Evolutionary conservation across 1,139 yeast species (phyloP).

Genomic region (Arxiozyma slooffiae): DNA sequence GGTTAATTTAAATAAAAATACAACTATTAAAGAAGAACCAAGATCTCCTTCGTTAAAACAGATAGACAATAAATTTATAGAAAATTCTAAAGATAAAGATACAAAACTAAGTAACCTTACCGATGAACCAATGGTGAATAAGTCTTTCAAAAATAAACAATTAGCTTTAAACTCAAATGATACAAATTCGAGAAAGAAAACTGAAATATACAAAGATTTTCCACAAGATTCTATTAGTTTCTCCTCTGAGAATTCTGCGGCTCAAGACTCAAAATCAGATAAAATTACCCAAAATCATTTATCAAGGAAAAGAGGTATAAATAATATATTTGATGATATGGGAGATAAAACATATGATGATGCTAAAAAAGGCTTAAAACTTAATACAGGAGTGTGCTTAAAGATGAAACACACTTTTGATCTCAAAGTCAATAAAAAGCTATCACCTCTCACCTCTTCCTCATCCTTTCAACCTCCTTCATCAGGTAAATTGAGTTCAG

Average conservation of each 20-base stretch:
- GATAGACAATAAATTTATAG: too few relatives aligned
- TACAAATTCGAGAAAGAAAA: neutral
- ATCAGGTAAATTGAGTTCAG: neutral
- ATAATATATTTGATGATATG: neutral
- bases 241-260: neutral
- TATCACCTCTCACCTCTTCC: neutral
- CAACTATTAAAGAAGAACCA: neutral
- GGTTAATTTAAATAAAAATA: slow-evolving; percentile 11
- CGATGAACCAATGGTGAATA: neutral
- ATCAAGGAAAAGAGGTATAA: neutral
- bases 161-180: neutral
- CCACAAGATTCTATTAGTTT: neutral
- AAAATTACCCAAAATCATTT: neutral
- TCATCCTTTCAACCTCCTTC: neutral
- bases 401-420: neutral
- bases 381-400: neutral
- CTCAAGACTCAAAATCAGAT: neutral
- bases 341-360: neutral
- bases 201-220: neutral
- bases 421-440: neutral
- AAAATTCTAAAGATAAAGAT: neutral
- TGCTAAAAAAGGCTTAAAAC: neutral
- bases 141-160: neutral
- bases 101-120: neutral
- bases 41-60: neutral